phyloP scores from a whole-genome alignment of 2,329 filamentous ascomycete species.

The Colletotrichum musae region DNA sequence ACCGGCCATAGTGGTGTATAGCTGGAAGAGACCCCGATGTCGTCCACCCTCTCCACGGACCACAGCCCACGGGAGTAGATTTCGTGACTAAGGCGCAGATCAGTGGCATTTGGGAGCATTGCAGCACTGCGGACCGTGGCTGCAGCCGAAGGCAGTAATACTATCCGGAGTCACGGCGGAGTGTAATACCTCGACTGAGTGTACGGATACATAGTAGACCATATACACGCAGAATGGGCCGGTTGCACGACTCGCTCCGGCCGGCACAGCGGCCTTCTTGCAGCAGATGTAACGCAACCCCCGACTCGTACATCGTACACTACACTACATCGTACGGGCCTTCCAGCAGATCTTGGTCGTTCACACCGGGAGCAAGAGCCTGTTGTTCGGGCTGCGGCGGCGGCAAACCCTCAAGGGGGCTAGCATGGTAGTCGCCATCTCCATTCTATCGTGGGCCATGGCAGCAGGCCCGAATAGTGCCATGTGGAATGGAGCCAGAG shows the following conservation, averaged over 20 bases:
- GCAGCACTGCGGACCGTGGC: slow-evolving; percentile 6
- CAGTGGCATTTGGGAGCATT: slow-evolving; percentile 19
- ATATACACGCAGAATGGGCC: background rate
- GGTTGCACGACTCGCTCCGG: slow-evolving; percentile 27
- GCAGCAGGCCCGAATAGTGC: slow-evolving; percentile 13
- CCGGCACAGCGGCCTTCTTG: slow-evolving; percentile 16
- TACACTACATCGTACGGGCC: background rate
- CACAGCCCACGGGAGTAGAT: slow-evolving; percentile 4
- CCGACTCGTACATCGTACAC: slow-evolving; percentile 23
- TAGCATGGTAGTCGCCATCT: background rate
- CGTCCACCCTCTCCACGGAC: background rate
- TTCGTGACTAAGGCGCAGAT: slow-evolving; percentile 26
- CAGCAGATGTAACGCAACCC: slow-evolving; percentile 33
- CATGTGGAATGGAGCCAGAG: slow-evolving; percentile 8
- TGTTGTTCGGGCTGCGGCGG: background rate
- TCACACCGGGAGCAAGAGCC: slow-evolving; percentile 9
- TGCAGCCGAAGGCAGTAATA: background rate
- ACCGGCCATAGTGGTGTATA: background rate
- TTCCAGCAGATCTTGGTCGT: background rate
- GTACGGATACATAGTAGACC: no score
- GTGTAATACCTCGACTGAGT: no score
- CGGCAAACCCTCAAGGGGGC: background rate
- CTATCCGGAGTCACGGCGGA: no score
- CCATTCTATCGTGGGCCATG: background rate
- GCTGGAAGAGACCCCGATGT: no score